phyloP scores from a whole-genome alignment of 2,329 filamentous ascomycete species.

The Fusarium anguioides region DNA sequence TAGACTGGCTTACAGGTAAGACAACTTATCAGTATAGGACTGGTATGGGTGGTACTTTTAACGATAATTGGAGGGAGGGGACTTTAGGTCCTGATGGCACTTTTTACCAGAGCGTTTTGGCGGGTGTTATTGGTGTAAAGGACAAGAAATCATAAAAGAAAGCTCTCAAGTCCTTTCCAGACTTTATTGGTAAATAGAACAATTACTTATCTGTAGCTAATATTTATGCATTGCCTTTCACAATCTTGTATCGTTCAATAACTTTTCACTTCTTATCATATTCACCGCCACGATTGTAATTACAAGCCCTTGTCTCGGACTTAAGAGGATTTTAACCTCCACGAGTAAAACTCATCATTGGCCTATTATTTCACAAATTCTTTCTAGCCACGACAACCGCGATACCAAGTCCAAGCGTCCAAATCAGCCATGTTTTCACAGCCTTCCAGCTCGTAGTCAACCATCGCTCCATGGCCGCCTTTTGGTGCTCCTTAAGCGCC shows the following conservation, averaged over 20 bases:
- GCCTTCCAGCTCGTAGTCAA: not conserved
- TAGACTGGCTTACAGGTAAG: not conserved
- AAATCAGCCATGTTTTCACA: not conserved
- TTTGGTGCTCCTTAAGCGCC: not conserved
- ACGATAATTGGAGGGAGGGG: not conserved
- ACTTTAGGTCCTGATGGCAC: not conserved
- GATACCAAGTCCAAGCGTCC: not conserved
- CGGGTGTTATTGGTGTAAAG: not conserved
- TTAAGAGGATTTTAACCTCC: too few species aligned
- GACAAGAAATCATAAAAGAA: not conserved
- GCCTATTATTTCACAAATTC: not conserved
- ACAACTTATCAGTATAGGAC: not conserved
- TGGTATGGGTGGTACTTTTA: not conserved
- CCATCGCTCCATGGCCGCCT: not conserved
- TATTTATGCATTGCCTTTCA: too few species aligned
- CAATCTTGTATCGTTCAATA: too few species aligned
- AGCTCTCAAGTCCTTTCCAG: too few species aligned
- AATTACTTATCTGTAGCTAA: too few species aligned
- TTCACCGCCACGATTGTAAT: too few species aligned
- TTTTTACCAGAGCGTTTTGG: not conserved
- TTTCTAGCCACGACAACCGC: not conserved
- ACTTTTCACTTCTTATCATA: too few species aligned
- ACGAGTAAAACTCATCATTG: not conserved
- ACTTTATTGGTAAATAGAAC: too few species aligned
- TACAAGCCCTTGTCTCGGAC: too few species aligned